Evolutionary conservation across 805 yeast species (phyloP).

Genomic region (Sungouiozyma intestinalis): DNA sequence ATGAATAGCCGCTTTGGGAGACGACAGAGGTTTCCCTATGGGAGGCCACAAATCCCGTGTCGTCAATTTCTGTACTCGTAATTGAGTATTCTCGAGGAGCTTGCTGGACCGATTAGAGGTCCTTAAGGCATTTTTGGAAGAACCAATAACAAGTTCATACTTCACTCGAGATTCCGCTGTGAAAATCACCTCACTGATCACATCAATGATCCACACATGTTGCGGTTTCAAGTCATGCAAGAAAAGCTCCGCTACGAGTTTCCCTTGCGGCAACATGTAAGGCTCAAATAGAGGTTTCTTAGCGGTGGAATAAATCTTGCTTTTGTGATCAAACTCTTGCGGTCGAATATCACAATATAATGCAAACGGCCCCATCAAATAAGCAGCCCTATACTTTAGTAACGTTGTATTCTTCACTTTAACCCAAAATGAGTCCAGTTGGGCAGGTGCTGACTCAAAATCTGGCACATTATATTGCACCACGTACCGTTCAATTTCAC

Average conservation of each 20-base stretch:
- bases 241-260: slow-evolving; percentile 49
- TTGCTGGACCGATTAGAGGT: not conserved
- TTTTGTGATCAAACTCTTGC: slow-evolving; percentile 40
- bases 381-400: slow-evolving; percentile 46
- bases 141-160: slow-evolving; percentile 43
- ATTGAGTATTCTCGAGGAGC: slow-evolving; percentile 22
- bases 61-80: slow-evolving; percentile 40
- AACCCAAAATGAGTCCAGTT: slow-evolving; percentile 35
- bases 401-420: slow-evolving; percentile 53
- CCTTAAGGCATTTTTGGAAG: not conserved
- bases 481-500: slow-evolving; percentile 47
- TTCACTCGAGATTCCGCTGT: slow-evolving; percentile 47
- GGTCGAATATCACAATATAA: slow-evolving; percentile 59
- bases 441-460: slow-evolving; percentile 12
- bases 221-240: slow-evolving; percentile 47
- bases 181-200: slow-evolving; percentile 60
- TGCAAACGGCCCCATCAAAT: slow-evolving; percentile 62
- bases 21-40: slow-evolving; percentile 1
- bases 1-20: slow-evolving; percentile 40
- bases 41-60: slow-evolving; percentile 71
- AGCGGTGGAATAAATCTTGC: slow-evolving; percentile 49
- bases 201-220: slow-evolving; percentile 62
- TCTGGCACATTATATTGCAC: slow-evolving; percentile 26
- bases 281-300: slow-evolving; percentile 61
- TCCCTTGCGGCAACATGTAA: slow-evolving; percentile 57